Evolutionary conservation across 345 rosid genomes (phyloP).

Genomic region (Linum lewisii): DNA sequence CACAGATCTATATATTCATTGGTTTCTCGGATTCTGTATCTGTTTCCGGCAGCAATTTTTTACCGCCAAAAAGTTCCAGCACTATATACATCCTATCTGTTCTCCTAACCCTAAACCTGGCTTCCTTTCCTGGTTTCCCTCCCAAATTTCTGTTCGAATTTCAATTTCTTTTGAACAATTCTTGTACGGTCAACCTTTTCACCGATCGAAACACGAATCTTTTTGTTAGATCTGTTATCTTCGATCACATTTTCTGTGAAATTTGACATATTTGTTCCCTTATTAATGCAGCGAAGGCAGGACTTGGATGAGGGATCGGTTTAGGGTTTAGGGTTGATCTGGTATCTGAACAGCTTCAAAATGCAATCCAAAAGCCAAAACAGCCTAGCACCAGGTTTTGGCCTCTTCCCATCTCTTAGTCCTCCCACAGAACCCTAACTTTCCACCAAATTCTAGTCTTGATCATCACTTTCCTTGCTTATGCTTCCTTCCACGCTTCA

Average conservation of each 20-base stretch:
- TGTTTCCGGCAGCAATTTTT: no score
- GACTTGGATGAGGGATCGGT: background rate
- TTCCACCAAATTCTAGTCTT: slow-evolving; percentile 57
- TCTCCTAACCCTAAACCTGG: background rate
- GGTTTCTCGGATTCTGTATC: no score
- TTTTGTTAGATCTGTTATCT: background rate
- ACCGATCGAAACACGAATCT: background rate
- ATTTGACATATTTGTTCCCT: background rate
- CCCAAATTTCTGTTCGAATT: background rate
- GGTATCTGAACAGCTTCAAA: background rate
- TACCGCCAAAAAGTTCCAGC: no score
- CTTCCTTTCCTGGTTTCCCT: background rate
- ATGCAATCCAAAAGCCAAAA: slow-evolving; percentile 31
- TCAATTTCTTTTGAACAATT: background rate
- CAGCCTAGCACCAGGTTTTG: slow-evolving; percentile 38
- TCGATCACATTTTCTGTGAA: background rate
- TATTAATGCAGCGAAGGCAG: background rate
- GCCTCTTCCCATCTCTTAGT: slow-evolving; percentile 46
- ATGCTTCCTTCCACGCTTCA: slow-evolving; percentile 91
- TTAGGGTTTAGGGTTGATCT: background rate
- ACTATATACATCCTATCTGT: no score
- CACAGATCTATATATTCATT: no score
- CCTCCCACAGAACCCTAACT: slow-evolving; percentile 52
- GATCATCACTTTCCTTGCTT: slow-evolving; percentile 62
- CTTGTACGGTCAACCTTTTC: background rate